A percentile compares a stretch with the other conserved stretches of the same genome.
These are phyloP conservation scores for Amanita rimosa DNA, from an alignment of 768 basidiomycete genomes.

Conservation along the genomic window DNA sequence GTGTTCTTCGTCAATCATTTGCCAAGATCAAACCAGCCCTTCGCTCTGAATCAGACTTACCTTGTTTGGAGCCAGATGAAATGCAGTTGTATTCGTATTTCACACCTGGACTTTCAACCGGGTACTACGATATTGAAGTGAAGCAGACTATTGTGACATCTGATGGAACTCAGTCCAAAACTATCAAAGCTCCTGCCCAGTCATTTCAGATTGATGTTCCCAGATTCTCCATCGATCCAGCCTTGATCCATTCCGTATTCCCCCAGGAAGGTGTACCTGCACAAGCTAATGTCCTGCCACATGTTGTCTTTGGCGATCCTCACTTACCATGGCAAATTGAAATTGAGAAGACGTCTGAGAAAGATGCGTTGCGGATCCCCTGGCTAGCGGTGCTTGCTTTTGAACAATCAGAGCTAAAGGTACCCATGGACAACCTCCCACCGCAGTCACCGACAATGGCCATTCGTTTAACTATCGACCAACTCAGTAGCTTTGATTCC, in stretches of 20 bases:
- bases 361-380: neutral
- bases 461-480: neutral
- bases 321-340: neutral
- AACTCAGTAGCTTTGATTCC: neutral
- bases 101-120: neutral
- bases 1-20: too few relatives aligned
- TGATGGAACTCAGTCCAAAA: neutral
- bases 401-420: neutral
- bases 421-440: neutral
- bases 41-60: too few relatives aligned
- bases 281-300: neutral
- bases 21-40: too few relatives aligned
- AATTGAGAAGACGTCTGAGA: too few relatives aligned
- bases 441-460: neutral
- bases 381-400: neutral
- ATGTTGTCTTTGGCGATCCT: neutral
- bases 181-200: neutral
- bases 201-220: neutral
- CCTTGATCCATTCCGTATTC: neutral
- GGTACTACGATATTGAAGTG: neutral
- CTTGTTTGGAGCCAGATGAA: neutral
- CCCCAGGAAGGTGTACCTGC: neutral
- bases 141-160: neutral
- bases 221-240: neutral
- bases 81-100: neutral